Percentiles rank a stretch among this genome's conserved stretches.
phyloP scores from a whole-genome alignment of 2,329 filamentous ascomycete genomes.

The Davidsoniella australis region DNA sequence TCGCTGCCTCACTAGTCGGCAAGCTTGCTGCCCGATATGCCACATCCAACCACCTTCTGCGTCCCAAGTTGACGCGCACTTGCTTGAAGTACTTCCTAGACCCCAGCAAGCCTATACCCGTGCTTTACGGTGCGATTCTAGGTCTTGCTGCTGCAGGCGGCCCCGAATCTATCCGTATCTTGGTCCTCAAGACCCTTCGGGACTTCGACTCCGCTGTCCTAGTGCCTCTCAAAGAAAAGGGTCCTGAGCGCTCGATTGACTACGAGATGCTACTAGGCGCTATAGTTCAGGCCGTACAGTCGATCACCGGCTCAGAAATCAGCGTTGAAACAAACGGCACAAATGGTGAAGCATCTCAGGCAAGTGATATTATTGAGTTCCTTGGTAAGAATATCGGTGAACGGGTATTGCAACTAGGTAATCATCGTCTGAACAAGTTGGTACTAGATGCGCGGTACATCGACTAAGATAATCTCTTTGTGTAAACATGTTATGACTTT shows the following conservation, averaged over 20 bases:
- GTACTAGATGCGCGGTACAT: constrained; percentile 39
- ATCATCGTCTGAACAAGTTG: constrained; percentile 30
- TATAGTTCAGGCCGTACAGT: constrained; percentile 35
- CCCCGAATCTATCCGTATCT: constrained; percentile 37
- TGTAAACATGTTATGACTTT: not conserved
- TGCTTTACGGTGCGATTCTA: constrained; percentile 76
- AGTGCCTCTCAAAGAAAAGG: constrained; percentile 34
- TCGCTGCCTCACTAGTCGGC: constrained; percentile 66
- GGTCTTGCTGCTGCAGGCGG: constrained; percentile 66
- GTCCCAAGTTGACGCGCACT: constrained; percentile 77
- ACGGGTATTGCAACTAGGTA: constrained; percentile 28
- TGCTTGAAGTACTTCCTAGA: constrained; percentile 88
- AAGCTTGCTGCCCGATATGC: constrained; percentile 69
- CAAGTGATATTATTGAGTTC: constrained; percentile 33
- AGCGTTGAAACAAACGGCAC: constrained; percentile 3
- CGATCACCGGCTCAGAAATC: constrained; percentile 22
- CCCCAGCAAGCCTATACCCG: constrained; percentile 61
- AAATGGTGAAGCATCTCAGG: constrained; percentile 19
- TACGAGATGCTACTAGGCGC: constrained; percentile 38
- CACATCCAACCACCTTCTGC: constrained; percentile 62
- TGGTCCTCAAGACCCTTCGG: constrained; percentile 39
- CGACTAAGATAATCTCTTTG: constrained; percentile 17
- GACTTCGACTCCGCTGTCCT: constrained; percentile 36
- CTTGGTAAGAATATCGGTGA: constrained; percentile 37
- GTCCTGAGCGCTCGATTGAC: constrained; percentile 29